Percentiles rank a stretch among this genome's conserved stretches.
These are phyloP conservation scores for Collariella sp. DNA, from an alignment of 495 filamentous ascomycete species.

Conservation along the genomic window DNA sequence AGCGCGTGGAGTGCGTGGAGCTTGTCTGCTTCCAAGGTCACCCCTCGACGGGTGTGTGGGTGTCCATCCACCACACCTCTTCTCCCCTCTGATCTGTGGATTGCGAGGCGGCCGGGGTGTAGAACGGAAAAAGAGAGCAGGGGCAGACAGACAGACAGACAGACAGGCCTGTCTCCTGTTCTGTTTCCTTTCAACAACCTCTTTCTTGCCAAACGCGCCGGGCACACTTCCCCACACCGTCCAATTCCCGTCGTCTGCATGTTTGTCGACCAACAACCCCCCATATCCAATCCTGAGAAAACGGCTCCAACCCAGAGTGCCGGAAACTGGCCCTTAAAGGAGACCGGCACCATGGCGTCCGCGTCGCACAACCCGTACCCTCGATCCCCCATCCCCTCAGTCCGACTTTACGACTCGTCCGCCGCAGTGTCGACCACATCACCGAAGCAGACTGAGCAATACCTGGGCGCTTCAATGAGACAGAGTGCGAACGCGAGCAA, in stretches of 20 bases:
- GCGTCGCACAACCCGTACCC: conserved; percentile 44
- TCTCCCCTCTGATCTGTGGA: not conserved
- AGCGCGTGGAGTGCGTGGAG: not conserved
- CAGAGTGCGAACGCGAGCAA: conserved; percentile 21
- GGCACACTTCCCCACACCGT: conserved; percentile 2
- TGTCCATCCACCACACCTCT: not conserved
- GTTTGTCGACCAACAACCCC: conserved; percentile 38
- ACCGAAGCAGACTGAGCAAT: conserved; percentile 37
- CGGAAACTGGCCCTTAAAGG: conserved; percentile 21
- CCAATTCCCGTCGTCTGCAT: conserved; percentile 34
- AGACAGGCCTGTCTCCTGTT: not conserved
- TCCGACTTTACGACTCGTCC: conserved; percentile 47
- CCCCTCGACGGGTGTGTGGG: not conserved
- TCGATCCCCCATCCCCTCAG: conserved; percentile 47
- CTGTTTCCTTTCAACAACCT: conserved; percentile 16
- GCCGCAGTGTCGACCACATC: conserved; percentile 49
- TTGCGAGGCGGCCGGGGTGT: conserved; percentile 2
- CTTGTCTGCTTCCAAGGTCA: not conserved
- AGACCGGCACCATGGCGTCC: conserved; percentile 43
- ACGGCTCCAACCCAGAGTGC: conserved; percentile 28
- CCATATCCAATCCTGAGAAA: conserved; percentile 29
- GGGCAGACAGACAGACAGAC: not conserved
- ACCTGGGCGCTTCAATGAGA: conserved; percentile 41
- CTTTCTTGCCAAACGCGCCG: conserved; percentile 13
- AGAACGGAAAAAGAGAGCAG: conserved; percentile 7